Percentiles rank a stretch among this genome's conserved stretches.
Evolutionary conservation across 352 stramenopile species (phyloP).

Genomic region (Phytophthora quininea): DNA sequence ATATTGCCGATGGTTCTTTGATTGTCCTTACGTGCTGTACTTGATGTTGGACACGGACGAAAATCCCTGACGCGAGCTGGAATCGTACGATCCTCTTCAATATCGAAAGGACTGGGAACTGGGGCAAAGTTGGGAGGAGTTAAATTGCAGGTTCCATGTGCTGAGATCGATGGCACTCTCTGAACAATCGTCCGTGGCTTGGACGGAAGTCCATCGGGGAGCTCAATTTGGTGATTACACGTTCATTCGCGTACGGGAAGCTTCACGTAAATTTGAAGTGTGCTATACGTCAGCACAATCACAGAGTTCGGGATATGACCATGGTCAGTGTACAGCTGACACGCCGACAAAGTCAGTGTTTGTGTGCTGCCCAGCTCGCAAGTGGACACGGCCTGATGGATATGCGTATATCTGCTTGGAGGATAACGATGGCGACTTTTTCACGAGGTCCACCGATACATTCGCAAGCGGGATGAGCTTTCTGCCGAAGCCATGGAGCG

Average conservation of each 20-base stretch:
- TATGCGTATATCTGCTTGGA: not conserved
- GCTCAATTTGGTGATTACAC: constrained; percentile 3
- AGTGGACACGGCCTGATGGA: not conserved
- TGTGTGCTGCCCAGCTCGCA: constrained; percentile 3
- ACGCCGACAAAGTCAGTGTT: not conserved
- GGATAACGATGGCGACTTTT: constrained; percentile 1
- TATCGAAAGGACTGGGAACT: not conserved
- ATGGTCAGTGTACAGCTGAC: not conserved
- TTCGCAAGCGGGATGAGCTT: not conserved
- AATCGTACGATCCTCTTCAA: not conserved
- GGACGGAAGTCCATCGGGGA: constrained; percentile 1
- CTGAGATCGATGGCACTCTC: not conserved
- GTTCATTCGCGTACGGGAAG: too few relatives aligned
- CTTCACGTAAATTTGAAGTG: not conserved
- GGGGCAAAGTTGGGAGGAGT: not conserved
- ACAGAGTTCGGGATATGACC: not conserved
- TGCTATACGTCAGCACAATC: not conserved
- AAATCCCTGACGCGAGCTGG: not conserved
- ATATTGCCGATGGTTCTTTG: not conserved
- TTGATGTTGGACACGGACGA: constrained; percentile 1
- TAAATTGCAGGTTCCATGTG: constrained; percentile 3
- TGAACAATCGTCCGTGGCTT: not conserved
- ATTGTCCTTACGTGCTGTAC: constrained; percentile 6
- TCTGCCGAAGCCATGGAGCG: not conserved
- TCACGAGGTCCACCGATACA: constrained; percentile 10